A percentile compares a stretch with the other conserved stretches of the same genome.
Evolutionary conservation across 176 grass and related monocot species (phyloP).

Genomic region (Dendrocalamus sinicus): DNA sequence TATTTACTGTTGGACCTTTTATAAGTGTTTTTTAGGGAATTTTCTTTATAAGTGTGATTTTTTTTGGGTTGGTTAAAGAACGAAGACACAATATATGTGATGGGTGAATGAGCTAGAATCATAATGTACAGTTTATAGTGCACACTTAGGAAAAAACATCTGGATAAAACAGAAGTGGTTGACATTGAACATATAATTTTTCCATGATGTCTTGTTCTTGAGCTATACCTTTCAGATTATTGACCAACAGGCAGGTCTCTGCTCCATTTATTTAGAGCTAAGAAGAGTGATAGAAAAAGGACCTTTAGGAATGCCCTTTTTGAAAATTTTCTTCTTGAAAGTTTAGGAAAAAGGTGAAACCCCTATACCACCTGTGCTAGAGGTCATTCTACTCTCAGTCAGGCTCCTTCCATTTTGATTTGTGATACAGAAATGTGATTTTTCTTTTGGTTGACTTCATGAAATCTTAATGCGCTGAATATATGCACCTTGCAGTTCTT

Average conservation of each 20-base stretch:
- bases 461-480: not conserved
- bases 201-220: not conserved
- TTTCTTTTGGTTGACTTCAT: not conserved
- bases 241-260: not conserved
- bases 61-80: not conserved
- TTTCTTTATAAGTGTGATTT: not conserved
- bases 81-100: not conserved
- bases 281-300: not conserved
- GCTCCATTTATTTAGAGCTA: not conserved
- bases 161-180: not conserved
- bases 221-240: not conserved
- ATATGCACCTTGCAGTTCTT: constrained; percentile 27
- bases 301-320: not conserved
- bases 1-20: not conserved
- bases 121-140: not conserved
- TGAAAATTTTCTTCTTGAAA: not conserved
- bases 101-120: not conserved
- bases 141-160: not conserved
- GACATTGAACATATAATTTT: constrained; percentile 7
- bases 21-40: not conserved
- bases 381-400: not conserved
- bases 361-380: not conserved
- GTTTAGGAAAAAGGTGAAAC: not conserved
- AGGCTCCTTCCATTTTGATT: not conserved
- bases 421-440: constrained; percentile 12